Evolutionary conservation across 106 monocot species (phyloP), one percentile per base, ranked within the genome.

Genomic region (Phalaenopsis equestris): DNA sequence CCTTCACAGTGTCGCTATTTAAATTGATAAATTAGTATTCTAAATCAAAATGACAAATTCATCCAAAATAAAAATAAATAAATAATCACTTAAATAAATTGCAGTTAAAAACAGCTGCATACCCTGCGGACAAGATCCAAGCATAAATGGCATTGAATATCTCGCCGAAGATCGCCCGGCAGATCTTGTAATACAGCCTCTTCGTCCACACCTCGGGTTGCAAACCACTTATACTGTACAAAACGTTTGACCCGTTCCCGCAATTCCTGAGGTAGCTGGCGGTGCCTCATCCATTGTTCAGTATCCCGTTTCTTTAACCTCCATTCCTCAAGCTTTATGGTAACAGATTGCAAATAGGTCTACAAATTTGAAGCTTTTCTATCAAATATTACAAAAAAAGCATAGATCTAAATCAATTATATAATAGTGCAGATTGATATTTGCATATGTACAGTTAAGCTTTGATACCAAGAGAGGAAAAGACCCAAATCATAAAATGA

Each of bases 271-370:
- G 96, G 96, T n/a, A 96, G 87, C 80, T 96, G 93, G 42, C 91
- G 90, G 84, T 96, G 96, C 55, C 56, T 86, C 96, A 96, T 96
- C 96, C 96, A 96, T 76, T 96, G 91, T 73, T 96, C 96, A 2
- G 93, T 96, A 64, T 96, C 93, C 72, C 90, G 88, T 82, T 86
- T 84, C 81, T 84, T 88, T 65, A 96, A 55, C 77, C 96, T 84
- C 96, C 96, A 96, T 77, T 96, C 96, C 79, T 96, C 96, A 67
- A 93, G 86, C 68, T 88, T 90, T 78, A 91, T 87, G 45, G 89
- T 96, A 41, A 89, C 79, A 9, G 96, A 96, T 84, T 91, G 91
- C 79, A 96, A 80, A 84, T 96, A 96, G 3, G 93, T 91, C 93
- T 89, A 82, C 42, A 81, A 67, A 45, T 43, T 42, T 74, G 2